Percentiles rank a stretch among this genome's conserved stretches.
phyloP scores from a whole-genome alignment of 2,329 filamentous ascomycete species.

The Thermochaetoides dissita region DNA sequence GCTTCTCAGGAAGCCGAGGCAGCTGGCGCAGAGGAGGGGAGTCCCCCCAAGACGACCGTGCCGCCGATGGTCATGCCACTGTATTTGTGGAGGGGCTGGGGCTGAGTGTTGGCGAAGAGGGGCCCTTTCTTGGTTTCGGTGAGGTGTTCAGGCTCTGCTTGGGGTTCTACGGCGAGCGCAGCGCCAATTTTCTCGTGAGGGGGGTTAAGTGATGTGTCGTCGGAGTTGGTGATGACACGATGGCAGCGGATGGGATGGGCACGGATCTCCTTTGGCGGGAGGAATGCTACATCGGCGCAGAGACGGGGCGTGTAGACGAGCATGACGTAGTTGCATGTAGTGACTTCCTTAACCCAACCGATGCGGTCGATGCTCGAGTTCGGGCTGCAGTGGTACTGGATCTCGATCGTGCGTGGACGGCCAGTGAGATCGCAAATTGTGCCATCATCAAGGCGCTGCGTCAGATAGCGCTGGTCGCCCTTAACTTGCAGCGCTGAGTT shows the following conservation, averaged over 20 bases:
- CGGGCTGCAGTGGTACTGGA: slow-evolving; percentile 69
- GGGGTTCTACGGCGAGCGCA: slow-evolving; percentile 23
- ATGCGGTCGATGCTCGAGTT: slow-evolving; percentile 61
- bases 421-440: slow-evolving; percentile 79
- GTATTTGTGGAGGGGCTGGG: slow-evolving; percentile 11
- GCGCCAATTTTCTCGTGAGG: slow-evolving; percentile 20
- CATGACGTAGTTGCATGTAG: slow-evolving; percentile 87
- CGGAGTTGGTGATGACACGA: slow-evolving; percentile 43
- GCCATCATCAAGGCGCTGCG: slow-evolving; percentile 66
- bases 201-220: slow-evolving; percentile 32
- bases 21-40: slow-evolving; percentile 11
- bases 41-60: slow-evolving; percentile 26
- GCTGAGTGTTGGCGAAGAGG: slow-evolving; percentile 11
- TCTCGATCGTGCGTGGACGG: slow-evolving; percentile 67
- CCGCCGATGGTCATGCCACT: slow-evolving; percentile 34
- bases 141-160: slow-evolving; percentile 18
- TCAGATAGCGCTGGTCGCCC: slow-evolving; percentile 72
- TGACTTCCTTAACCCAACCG: slow-evolving; percentile 83
- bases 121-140: slow-evolving; percentile 12
- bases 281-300: slow-evolving; percentile 75
- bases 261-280: slow-evolving; percentile 63
- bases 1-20: slow-evolving; percentile 10
- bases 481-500: slow-evolving; percentile 62
- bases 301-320: slow-evolving; percentile 78
- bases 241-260: slow-evolving; percentile 66